These are phyloP conservation scores for Tubosaeta sp. DNA, from an alignment of 768 basidiomycete species.

Conservation along the genomic window DNA sequence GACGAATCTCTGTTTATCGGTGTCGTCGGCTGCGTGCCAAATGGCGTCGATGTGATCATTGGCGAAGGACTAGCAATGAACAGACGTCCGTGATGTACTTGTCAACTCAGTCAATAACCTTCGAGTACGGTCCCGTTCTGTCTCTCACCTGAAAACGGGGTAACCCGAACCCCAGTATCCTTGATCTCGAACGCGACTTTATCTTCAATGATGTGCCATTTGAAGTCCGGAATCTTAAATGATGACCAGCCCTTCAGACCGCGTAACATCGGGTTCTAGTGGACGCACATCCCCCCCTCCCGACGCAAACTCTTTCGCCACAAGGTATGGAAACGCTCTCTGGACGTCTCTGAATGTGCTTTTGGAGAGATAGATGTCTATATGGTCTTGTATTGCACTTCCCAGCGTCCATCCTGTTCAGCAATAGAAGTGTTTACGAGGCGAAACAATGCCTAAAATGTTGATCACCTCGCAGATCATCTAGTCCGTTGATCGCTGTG, in stretches of 20 bases:
- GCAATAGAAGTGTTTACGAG: conserved; percentile 1
- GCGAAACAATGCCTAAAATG: neutral
- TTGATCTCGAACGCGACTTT: conserved; percentile 62
- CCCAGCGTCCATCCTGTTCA: conserved; percentile 67
- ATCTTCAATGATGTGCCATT: conserved; percentile 78
- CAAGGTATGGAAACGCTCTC: conserved; percentile 77
- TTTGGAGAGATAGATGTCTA: conserved; percentile 70
- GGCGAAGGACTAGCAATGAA: conserved; percentile 44
- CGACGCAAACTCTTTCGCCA: conserved; percentile 70
- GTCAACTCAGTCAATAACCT: conserved; percentile 2
- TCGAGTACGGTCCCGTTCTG: neutral
- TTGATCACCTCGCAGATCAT: conserved; percentile 73
- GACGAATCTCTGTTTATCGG: conserved; percentile 24
- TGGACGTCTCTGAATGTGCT: conserved; percentile 64
- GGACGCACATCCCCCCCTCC: conserved; percentile 68
- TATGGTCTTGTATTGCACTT: conserved; percentile 59
- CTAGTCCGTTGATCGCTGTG: conserved; percentile 83
- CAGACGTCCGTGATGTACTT: conserved; percentile 73
- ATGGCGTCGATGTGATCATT: conserved; percentile 39
- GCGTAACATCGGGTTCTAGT: neutral
- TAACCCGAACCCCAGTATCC: conserved; percentile 57
- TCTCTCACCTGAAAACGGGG: conserved; percentile 60
- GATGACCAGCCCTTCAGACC: conserved; percentile 1
- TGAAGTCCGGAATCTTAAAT: conserved; percentile 71
- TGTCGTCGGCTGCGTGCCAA: conserved; percentile 33